Evolutionary conservation across 345 rosid species (phyloP).

Genomic region (Mangifera indica): DNA sequence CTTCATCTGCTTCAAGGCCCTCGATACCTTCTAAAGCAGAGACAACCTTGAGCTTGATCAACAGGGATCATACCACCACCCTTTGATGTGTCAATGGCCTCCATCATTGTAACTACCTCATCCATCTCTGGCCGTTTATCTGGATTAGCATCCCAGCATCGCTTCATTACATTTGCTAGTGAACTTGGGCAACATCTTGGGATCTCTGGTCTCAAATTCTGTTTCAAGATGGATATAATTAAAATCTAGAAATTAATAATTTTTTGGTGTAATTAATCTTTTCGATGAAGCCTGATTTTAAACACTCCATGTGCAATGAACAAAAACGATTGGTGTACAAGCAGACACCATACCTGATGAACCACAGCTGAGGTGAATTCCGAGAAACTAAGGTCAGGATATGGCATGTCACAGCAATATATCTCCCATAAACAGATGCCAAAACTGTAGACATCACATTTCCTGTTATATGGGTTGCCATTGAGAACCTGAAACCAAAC

Average conservation of each 20-base stretch:
- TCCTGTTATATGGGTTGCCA: slow-evolving; percentile 92
- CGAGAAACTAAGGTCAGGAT: slow-evolving; percentile 89
- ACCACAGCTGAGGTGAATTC: slow-evolving; percentile 98
- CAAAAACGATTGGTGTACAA: not conserved
- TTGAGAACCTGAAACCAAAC: slow-evolving; percentile 73
- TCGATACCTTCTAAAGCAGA: slow-evolving; percentile 80
- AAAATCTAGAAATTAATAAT: not conserved
- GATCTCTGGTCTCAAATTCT: slow-evolving; percentile 96
- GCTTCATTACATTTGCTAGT: slow-evolving; percentile 85
- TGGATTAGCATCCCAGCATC: slow-evolving; percentile 96
- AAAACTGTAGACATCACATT: slow-evolving; percentile 95
- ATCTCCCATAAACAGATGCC: slow-evolving; percentile 98
- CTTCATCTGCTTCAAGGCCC: slow-evolving; percentile 59
- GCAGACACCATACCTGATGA: slow-evolving; percentile 57
- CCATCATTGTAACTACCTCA: slow-evolving; percentile 88
- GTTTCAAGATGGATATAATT: slow-evolving; percentile 16
- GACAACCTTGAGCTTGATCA: slow-evolving; percentile 80
- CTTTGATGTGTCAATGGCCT: slow-evolving; percentile 79
- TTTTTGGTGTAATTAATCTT: not conserved
- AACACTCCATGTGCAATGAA: not conserved
- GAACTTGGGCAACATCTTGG: slow-evolving; percentile 96
- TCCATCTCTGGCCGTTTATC: slow-evolving; percentile 98
- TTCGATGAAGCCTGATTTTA: not conserved
- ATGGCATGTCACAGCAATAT: slow-evolving; percentile 98
- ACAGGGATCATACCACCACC: slow-evolving; percentile 97